Evolutionary conservation across 2,329 filamentous ascomycete genomes (phyloP).

Genomic region (Cordyceps cateniannulata): DNA sequence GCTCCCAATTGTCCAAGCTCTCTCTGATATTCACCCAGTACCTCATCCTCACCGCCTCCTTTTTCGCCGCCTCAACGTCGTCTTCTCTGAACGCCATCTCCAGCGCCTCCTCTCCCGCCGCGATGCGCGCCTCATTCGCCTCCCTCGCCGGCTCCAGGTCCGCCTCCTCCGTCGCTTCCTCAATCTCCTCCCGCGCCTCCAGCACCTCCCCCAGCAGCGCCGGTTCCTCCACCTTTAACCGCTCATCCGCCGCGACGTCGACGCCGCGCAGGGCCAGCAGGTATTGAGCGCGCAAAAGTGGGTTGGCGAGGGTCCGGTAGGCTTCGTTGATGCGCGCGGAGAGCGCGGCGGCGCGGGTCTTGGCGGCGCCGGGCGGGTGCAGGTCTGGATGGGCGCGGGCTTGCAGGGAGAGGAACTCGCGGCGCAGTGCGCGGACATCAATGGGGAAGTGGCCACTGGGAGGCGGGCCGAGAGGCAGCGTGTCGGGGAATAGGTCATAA

Average conservation of each 20-base stretch:
- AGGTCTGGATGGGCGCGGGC: constrained; percentile 69
- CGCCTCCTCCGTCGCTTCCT: constrained; percentile 61
- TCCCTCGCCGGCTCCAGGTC: constrained; percentile 53
- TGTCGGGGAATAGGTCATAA: constrained; percentile 83
- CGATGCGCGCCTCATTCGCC: constrained; percentile 64
- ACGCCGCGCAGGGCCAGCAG: constrained; percentile 67
- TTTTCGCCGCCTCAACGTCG: constrained; percentile 59
- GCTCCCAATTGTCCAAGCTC: constrained; percentile 77
- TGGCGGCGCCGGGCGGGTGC: constrained; percentile 41
- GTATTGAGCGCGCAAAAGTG: constrained; percentile 82
- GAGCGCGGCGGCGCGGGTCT: constrained; percentile 63
- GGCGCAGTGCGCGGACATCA: constrained; percentile 61
- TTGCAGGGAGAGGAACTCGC: constrained; percentile 84
- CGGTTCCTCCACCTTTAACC: constrained; percentile 57
- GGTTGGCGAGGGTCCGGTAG: constrained; percentile 75
- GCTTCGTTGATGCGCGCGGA: constrained; percentile 85
- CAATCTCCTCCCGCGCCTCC: constrained; percentile 70
- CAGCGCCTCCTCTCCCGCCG: constrained; percentile 54
- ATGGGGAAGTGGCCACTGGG: constrained; percentile 71
- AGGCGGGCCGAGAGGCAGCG: constrained; percentile 71
- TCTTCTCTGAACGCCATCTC: constrained; percentile 59
- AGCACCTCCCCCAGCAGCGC: constrained; percentile 73
- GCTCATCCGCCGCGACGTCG: constrained; percentile 75
- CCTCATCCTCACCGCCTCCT: constrained; percentile 68
- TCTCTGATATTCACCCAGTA: constrained; percentile 90